phyloP scores from a whole-genome alignment of 768 basidiomycete genomes.

The Russula sp. region DNA sequence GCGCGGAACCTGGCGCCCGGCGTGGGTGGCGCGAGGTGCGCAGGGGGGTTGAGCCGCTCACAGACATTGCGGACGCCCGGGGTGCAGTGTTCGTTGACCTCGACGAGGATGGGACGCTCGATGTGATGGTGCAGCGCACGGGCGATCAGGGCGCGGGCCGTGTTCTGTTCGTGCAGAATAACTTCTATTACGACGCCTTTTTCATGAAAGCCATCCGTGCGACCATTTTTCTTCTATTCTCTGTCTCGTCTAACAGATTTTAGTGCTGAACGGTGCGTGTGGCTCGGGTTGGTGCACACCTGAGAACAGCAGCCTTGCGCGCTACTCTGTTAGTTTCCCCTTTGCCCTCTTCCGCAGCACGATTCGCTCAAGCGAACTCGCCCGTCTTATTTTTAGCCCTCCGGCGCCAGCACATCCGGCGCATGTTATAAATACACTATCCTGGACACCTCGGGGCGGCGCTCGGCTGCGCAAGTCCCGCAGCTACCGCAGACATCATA shows the following conservation, averaged over 20 bases:
- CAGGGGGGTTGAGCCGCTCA: constrained; percentile 56
- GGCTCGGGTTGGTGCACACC: constrained; percentile 70
- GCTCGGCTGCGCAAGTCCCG: constrained; percentile 89
- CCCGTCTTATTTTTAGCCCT: constrained; percentile 51
- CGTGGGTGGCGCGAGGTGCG: constrained; percentile 58
- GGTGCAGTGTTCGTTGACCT: constrained; percentile 81
- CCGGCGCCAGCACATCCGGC: constrained; percentile 91
- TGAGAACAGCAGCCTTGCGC: constrained; percentile 45
- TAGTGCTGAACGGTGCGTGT: constrained; percentile 93
- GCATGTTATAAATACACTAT: constrained; percentile 97
- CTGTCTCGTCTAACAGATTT: not conserved
- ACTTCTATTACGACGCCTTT: constrained; percentile 97
- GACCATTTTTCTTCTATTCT: constrained; percentile 26
- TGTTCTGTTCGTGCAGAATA: constrained; percentile 86
- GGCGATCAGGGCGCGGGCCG: constrained; percentile 59
- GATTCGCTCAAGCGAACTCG: not conserved
- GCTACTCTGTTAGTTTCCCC: constrained; percentile 59
- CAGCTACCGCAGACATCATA: constrained; percentile 94
- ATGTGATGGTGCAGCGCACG: constrained; percentile 85
- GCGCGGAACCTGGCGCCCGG: constrained; percentile 45
- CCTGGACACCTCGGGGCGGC: constrained; percentile 79
- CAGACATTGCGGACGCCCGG: constrained; percentile 69
- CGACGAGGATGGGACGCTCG: constrained; percentile 94
- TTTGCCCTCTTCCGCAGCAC: no score
- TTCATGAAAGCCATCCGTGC: constrained; percentile 93